Evolutionary conservation across 2,329 filamentous ascomycete species (phyloP).

Genomic region (Penicillium expansum): DNA sequence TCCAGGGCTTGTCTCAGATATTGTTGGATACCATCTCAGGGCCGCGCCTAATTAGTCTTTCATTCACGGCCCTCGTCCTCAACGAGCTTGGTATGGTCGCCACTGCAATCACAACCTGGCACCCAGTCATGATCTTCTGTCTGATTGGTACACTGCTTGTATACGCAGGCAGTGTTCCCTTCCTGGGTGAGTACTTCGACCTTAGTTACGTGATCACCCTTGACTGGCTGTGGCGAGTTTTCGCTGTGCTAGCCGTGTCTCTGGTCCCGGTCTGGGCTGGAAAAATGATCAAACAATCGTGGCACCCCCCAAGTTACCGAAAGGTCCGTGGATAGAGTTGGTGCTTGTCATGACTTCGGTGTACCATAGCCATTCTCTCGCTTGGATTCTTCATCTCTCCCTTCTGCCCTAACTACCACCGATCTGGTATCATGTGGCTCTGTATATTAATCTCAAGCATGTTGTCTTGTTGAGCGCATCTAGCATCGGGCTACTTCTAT

Average conservation of each 20-base stretch:
- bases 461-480: background rate
- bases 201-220: conserved; percentile 72
- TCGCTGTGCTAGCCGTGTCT: conserved; percentile 74
- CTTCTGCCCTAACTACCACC: background rate
- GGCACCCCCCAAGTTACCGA: conserved; percentile 89
- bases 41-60: conserved; percentile 78
- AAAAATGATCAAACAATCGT: conserved; percentile 77
- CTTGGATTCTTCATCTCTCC: background rate
- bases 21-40: conserved; percentile 70
- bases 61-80: conserved; percentile 84
- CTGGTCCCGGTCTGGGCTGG: conserved; percentile 82
- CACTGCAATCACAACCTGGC: conserved; percentile 95
- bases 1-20: conserved; percentile 90
- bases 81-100: conserved; percentile 98
- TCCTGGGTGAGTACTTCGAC: conserved; percentile 87
- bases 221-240: conserved; percentile 85
- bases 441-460: background rate
- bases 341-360: background rate
- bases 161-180: conserved; percentile 81
- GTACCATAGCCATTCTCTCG: conserved; percentile 3
- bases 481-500: background rate
- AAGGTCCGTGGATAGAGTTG: conserved; percentile 64
- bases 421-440: background rate
- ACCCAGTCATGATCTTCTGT: conserved; percentile 81
- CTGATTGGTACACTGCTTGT: conserved; percentile 78